Percentiles rank a stretch among this genome's conserved stretches.
Conservation (phyloP, 495 filamentous ascomycete genomes). For the Pyronema domesticum region DNA sequence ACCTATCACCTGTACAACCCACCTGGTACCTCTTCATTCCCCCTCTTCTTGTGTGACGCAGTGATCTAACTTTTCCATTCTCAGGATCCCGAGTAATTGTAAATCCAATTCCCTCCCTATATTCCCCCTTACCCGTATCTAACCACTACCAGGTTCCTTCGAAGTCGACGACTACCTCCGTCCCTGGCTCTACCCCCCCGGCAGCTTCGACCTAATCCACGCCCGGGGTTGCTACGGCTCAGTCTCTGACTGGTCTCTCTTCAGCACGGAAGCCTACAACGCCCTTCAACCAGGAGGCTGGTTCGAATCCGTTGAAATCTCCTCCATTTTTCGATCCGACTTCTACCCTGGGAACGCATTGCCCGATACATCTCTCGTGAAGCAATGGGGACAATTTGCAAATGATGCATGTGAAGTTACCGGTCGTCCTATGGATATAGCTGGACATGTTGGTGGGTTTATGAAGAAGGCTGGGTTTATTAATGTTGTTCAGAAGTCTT, state of each 20-base stretch:
- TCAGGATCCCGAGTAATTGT: conserved; percentile 17
- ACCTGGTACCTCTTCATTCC: conserved; percentile 10
- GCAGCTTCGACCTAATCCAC: conserved; percentile 39
- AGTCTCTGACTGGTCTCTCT: conserved; percentile 33
- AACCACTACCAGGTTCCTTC: conserved; percentile 22
- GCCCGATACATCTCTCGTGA: conserved; percentile 1
- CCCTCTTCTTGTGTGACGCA: background rate
- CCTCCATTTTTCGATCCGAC: conserved; percentile 12
- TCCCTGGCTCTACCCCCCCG: conserved; percentile 29
- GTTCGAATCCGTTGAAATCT: conserved; percentile 36
- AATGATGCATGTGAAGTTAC: conserved; percentile 5
- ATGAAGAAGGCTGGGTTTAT: conserved; percentile 21
- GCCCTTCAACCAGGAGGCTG: conserved; percentile 31
- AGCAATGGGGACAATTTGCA: conserved; percentile 10
- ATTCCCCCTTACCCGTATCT: no score
- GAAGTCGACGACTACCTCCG: conserved; percentile 34
- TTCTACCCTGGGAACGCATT: background rate
- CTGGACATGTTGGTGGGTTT: conserved; percentile 11
- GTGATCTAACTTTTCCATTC: background rate
- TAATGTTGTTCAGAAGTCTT: conserved; percentile 30
- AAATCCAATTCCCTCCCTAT: background rate
- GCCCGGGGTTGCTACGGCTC: conserved; percentile 34
- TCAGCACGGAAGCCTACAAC: conserved; percentile 27
- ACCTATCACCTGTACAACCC: conserved; percentile 42
- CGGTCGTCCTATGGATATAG: conserved; percentile 13